Percentiles rank a stretch among this genome's conserved stretches.
Evolutionary conservation across 805 yeast genomes (phyloP).

Genomic region (Ogataea nakhonphanomensis): DNA sequence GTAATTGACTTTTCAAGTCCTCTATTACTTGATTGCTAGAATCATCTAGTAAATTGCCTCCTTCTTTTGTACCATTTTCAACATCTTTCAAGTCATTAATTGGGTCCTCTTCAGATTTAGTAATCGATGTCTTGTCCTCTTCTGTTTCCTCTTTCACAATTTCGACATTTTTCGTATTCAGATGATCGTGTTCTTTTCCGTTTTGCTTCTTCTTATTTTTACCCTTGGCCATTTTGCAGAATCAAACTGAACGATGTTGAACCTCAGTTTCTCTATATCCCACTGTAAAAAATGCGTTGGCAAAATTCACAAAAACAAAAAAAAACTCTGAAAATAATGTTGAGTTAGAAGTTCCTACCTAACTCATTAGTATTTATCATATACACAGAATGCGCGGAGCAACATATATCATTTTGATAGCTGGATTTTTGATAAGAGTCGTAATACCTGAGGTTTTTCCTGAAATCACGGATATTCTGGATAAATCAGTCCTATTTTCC

Average conservation of each 20-base stretch:
- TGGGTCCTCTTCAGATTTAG: background rate
- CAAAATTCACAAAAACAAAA: constrained; percentile 8
- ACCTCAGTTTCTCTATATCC: background rate
- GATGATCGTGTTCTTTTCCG: background rate
- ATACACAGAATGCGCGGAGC: background rate
- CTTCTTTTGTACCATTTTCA: background rate
- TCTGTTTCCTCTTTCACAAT: background rate
- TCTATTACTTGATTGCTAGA: background rate
- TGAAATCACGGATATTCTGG: constrained; percentile 33
- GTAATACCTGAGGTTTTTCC: constrained; percentile 31
- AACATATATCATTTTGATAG: constrained; percentile 11
- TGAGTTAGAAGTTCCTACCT: background rate
- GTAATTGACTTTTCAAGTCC: constrained; percentile 3
- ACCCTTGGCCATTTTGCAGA: constrained; percentile 5
- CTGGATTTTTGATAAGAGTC: constrained; percentile 28
- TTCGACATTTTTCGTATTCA: background rate
- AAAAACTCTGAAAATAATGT: background rate
- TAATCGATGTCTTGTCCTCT: background rate
- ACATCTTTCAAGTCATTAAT: background rate
- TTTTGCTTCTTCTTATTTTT: constrained; percentile 7
- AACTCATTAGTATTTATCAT: background rate
- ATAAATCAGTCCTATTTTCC: constrained; percentile 57
- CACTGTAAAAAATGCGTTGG: constrained; percentile 5
- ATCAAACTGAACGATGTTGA: too few relatives aligned
- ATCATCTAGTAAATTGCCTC: background rate